A percentile compares a stretch with the other conserved stretches of the same genome.
Conservation (phyloP, 257 asterid species). For the Nicotiana noctiflora region DNA sequence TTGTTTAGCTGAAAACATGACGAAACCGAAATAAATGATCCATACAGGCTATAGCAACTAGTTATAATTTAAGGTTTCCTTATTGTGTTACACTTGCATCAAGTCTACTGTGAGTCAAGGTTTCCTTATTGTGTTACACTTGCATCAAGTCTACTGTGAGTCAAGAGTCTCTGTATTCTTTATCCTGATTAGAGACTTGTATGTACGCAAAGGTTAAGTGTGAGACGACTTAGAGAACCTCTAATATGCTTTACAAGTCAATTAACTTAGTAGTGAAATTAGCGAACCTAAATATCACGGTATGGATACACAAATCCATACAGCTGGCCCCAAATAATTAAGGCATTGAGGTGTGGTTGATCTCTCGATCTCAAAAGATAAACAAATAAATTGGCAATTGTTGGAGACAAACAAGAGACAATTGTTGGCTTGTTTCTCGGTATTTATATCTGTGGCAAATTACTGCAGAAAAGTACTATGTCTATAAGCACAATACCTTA, state of each 20-base stretch:
- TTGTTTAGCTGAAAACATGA: not conserved
- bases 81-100: not conserved
- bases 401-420: constrained; percentile 1
- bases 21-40: not conserved
- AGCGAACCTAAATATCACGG: not conserved
- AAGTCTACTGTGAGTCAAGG: not conserved
- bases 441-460: not conserved
- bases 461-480: not conserved
- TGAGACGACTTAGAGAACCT: not conserved
- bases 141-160: not conserved
- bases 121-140: not conserved
- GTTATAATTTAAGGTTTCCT: not conserved
- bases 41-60: not conserved
- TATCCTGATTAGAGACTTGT: not conserved
- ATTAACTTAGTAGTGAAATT: not conserved
- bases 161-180: not conserved
- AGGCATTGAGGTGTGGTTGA: not conserved
- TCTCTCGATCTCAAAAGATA: not conserved
- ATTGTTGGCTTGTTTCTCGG: not conserved
- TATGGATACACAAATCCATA: not conserved
- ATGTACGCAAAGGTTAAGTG: not conserved
- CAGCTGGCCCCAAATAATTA: not conserved
- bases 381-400: not conserved
- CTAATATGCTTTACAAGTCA: not conserved
- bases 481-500: constrained; percentile 44